Evolutionary conservation across 257 asterid genomes (phyloP).

Genomic region (Gynochthodes officinalis): DNA sequence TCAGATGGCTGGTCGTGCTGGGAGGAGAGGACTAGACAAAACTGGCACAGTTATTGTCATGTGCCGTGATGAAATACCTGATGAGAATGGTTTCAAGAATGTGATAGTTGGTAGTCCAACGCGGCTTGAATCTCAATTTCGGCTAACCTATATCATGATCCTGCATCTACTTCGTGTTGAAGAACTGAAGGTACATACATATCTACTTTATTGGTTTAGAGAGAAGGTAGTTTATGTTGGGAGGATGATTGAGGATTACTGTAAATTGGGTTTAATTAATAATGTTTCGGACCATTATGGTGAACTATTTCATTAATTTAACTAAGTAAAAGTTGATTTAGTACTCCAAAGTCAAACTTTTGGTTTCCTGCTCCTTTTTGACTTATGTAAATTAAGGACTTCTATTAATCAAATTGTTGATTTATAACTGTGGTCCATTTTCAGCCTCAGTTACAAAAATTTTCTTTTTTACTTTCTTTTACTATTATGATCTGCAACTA

Average conservation of each 20-base stretch:
- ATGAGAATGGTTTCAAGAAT: conserved; percentile 65
- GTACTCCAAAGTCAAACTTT: background rate
- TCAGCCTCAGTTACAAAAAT: background rate
- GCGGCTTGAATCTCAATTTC: conserved; percentile 91
- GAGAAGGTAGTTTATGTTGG: background rate
- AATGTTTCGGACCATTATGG: background rate
- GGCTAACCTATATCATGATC: conserved; percentile 96
- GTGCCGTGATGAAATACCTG: conserved; percentile 95
- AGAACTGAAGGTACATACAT: conserved; percentile 75
- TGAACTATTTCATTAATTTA: background rate
- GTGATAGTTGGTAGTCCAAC: conserved; percentile 93
- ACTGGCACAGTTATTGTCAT: conserved; percentile 87
- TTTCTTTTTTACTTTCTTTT: background rate
- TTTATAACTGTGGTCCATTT: background rate
- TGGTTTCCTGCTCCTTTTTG: background rate
- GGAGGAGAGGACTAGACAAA: conserved; percentile 98
- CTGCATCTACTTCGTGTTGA: conserved; percentile 97
- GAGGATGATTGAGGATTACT: background rate
- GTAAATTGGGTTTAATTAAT: background rate
- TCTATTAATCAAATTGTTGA: background rate
- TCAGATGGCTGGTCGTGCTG: conserved; percentile 99
- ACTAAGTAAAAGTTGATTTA: no score
- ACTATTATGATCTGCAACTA: background rate
- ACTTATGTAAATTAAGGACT: background rate
- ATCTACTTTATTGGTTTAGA: background rate